Base-by-base conservation (phyloP, 306 rosid species). In the Bauhinia variegata region DNA sequence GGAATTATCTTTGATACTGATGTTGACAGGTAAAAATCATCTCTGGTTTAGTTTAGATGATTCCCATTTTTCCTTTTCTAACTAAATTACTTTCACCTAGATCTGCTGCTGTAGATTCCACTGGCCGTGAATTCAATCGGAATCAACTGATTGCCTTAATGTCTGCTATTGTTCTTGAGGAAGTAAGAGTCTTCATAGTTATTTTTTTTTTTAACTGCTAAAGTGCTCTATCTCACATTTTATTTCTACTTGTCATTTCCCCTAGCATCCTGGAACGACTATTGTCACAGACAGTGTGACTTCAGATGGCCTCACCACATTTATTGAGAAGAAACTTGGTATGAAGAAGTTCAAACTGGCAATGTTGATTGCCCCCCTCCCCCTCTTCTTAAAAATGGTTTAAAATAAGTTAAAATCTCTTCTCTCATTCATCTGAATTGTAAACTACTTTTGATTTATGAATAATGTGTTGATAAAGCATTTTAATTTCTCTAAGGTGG, bases 1-100 rank as follows among this genome's bases (percentile, higher is more conserved):
- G 98, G 98, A 74, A 92, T 92, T 80, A 92, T 92, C 74, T 92
- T 92, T 80, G 98, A 92, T 69, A 92, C 98, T 38, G 98, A 92
- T 51, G 98, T 92, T 50, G 96, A 93, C 78, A 83, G 98, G 98
- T 84, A 73, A 18, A 37, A 18, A 10, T 79, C 52, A 30, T 78
- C 59, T 23, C 43, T 52, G 37, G 72, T 71, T 41, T 1, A 13
- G 58, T 78, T 76, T 85, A 41, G 36, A 44, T 31, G 58, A 11
- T 23, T 72, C 53, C 10, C 48, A 15, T 51, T 49, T n/a, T 55
- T 68, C 14, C 41, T 55, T 70, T 18, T 0, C 49, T 38, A 30
- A 12, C 58, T 65, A 34, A 11, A 41, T 30, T 54, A 34, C 63
- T 67, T 79, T 65, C 50, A 7, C 79, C 69, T 75, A 93, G 98